Evolutionary conservation across 2,329 filamentous ascomycete genomes (phyloP).

Genomic region (Neurospora crassa): DNA sequence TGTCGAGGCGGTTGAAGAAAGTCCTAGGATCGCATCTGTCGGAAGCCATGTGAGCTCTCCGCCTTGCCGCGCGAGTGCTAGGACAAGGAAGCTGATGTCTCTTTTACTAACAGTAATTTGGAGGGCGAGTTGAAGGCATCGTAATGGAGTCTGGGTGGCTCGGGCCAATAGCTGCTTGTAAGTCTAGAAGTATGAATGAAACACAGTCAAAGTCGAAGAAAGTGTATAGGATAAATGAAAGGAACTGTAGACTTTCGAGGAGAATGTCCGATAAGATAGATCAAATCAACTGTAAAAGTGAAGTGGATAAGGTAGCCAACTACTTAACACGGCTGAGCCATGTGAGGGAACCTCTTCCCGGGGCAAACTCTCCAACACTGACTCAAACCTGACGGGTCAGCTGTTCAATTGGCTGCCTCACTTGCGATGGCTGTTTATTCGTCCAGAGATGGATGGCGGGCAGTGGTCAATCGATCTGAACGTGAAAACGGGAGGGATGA

Average conservation of each 20-base stretch:
- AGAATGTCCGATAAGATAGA: not conserved
- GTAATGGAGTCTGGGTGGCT: conserved; percentile 24
- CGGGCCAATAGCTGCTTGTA: not conserved
- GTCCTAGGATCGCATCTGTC: conserved; percentile 63
- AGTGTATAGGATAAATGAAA: not conserved
- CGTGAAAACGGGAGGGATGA: not conserved
- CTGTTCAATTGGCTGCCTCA: not conserved
- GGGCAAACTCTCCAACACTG: not conserved
- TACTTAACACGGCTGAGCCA: not conserved
- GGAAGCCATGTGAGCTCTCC: conserved; percentile 7
- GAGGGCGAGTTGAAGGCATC: conserved; percentile 31
- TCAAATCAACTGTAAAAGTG: not conserved
- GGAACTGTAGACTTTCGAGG: not conserved
- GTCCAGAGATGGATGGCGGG: not conserved
- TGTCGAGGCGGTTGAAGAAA: conserved; percentile 63
- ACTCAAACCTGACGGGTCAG: not conserved
- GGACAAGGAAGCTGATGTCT: not conserved
- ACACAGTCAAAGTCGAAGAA: not conserved
- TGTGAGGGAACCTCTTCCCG: not conserved
- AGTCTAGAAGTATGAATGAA: not conserved
- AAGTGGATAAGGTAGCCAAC: not conserved
- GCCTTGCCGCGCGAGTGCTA: not conserved
- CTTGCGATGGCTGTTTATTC: not conserved
- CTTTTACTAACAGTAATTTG: conserved; percentile 46
- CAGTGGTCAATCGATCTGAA: not conserved